Percentiles rank a stretch among this genome's conserved stretches.
Conservation (phyloP, 2,329 filamentous ascomycete species). For the Cladophialophora exuberans region DNA sequence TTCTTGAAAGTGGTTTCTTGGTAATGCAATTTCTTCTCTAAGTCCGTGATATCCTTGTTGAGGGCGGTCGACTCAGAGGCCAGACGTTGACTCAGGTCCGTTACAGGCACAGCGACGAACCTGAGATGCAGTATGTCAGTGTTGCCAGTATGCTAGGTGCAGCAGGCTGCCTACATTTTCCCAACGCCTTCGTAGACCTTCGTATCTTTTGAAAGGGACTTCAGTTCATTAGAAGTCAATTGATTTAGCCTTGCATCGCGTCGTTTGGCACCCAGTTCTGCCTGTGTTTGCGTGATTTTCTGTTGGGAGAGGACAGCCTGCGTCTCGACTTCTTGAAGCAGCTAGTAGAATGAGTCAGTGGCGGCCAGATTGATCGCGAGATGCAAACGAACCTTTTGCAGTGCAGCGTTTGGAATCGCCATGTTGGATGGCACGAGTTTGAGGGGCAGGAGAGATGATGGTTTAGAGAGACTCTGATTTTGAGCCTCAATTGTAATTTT, state of each 20-base stretch:
- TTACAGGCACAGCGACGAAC: slow-evolving; percentile 81
- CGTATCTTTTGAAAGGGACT: slow-evolving; percentile 72
- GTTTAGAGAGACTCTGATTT: too few relatives aligned
- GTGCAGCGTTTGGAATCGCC: slow-evolving; percentile 91
- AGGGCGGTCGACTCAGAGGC: slow-evolving; percentile 73
- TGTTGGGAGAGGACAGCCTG: slow-evolving; percentile 88
- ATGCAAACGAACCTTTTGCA: slow-evolving; percentile 79
- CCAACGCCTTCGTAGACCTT: slow-evolving; percentile 93
- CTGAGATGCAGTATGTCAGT: slow-evolving; percentile 52
- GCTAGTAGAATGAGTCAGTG: slow-evolving; percentile 53
- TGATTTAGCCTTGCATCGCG: slow-evolving; percentile 87
- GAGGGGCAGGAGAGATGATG: too few relatives aligned
- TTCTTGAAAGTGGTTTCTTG: slow-evolving; percentile 95
- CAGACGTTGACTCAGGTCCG: slow-evolving; percentile 75
- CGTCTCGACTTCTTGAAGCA: slow-evolving; percentile 90
- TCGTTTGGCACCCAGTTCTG: slow-evolving; percentile 82
- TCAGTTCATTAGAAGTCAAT: slow-evolving; percentile 81
- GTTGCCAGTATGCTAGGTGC: not conserved
- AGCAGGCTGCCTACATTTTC: slow-evolving; percentile 74
- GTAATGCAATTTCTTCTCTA: slow-evolving; percentile 89
- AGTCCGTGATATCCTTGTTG: slow-evolving; percentile 74
- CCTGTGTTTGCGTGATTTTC: slow-evolving; percentile 83
- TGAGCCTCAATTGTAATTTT: too few relatives aligned
- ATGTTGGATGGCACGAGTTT: too few relatives aligned
- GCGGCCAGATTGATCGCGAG: not conserved